Conservation (phyloP, 208 protist species). For the Wallacemonas rigidus region DNA sequence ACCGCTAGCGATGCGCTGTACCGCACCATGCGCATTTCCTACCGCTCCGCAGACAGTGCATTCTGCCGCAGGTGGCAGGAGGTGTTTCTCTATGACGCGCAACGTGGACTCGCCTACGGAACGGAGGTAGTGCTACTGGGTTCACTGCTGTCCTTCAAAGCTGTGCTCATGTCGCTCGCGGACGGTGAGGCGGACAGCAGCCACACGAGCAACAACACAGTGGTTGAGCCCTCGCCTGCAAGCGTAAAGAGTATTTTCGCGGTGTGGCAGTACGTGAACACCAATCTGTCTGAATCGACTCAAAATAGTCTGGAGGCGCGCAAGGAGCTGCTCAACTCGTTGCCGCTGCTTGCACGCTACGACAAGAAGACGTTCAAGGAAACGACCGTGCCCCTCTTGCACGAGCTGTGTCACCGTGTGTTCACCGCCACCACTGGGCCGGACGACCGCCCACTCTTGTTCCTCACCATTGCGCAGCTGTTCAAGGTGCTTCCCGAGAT, state of each 20-base stretch:
- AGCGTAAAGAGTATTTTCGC: constrained; percentile 40
- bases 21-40: constrained; percentile 59
- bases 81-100: constrained; percentile 52
- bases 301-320: constrained; percentile 36
- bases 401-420: constrained; percentile 37
- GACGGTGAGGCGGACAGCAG: constrained; percentile 27
- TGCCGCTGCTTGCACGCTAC: constrained; percentile 80
- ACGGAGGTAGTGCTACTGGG: constrained; percentile 51
- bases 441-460: constrained; percentile 68
- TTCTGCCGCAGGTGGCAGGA: constrained; percentile 70
- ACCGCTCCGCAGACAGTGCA: constrained; percentile 53
- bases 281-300: constrained; percentile 31
- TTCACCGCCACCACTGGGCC: constrained; percentile 48
- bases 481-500: constrained; percentile 66
- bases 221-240: constrained; percentile 46
- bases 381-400: constrained; percentile 46
- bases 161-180: constrained; percentile 65
- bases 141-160: constrained; percentile 67
- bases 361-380: constrained; percentile 66
- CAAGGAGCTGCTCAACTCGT: constrained; percentile 50
- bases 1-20: constrained; percentile 52
- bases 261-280: constrained; percentile 64
- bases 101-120: constrained; percentile 43
- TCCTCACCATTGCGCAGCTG: constrained; percentile 61
- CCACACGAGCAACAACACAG: constrained; percentile 5